Evolutionary conservation across 768 basidiomycete species (phyloP).

Genomic region (Gymnopilus junonius): DNA sequence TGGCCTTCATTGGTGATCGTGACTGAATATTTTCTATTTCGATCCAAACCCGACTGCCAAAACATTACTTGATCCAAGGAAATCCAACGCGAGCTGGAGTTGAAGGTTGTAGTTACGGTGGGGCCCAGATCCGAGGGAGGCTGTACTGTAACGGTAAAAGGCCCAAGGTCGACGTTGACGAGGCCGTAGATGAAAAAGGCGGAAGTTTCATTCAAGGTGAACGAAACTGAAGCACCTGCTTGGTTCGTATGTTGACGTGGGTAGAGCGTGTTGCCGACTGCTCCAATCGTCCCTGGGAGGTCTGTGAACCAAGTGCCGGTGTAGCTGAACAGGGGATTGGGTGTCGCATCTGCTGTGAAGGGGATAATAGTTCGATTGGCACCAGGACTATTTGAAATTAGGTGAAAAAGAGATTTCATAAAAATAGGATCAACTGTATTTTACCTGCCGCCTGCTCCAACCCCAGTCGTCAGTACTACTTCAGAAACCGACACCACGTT

Average conservation of each 20-base stretch:
- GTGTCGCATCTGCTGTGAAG: background rate
- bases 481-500: background rate
- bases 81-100: constrained; percentile 8
- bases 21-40: constrained; percentile 1
- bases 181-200: constrained; percentile 16
- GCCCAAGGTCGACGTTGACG: constrained; percentile 10
- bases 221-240: constrained; percentile 6
- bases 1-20: constrained; percentile 2
- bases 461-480: background rate
- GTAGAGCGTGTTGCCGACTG: background rate
- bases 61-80: constrained; percentile 4
- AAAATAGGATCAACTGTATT: background rate
- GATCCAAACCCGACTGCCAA: constrained; percentile 4
- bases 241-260: constrained; percentile 5
- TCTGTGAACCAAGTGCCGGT: background rate
- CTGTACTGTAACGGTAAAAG: constrained; percentile 5
- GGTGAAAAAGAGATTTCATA: too few relatives aligned
- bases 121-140: constrained; percentile 9
- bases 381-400: too few relatives aligned
- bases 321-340: background rate
- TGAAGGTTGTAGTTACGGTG: background rate
- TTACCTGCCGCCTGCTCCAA: background rate
- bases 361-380: background rate
- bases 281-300: background rate
- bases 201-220: constrained; percentile 7